Evolutionary conservation across 345 rosid species (phyloP), one percentile per base, ranked within the genome.

Genomic region (Boechera retrofracta): DNA sequence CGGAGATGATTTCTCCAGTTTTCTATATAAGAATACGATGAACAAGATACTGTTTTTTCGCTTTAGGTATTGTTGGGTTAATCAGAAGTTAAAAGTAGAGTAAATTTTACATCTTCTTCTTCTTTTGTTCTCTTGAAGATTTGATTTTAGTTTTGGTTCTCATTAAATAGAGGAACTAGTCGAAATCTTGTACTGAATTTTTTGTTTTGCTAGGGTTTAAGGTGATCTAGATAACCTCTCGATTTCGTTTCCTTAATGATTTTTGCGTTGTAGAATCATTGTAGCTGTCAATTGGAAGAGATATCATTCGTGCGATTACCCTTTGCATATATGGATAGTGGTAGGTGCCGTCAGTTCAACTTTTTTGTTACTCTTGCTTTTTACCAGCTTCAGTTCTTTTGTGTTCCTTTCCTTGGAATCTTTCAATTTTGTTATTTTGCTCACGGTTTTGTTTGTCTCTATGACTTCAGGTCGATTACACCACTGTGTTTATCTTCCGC

Each of bases 241-340:
- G 18, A 32, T 44, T 73, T 61, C 1, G 65, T 73, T 73, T 73
- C 82, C 82, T 79, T 73, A 73, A 62, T 73, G 36, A 33, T 16
- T 8, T 36, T 54, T 58, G 48, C 59, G 38, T 64, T 3, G 39
- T 83, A 96, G 97, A 82, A 87, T 93, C 78, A 89, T 93, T 82
- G 94, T 94, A 55, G 97, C 90, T 16, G 76, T 94, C 86, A 89
- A 88, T 67, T 92, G 98, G 98, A 90, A 83, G 82, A 86, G 87
- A 36, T 96, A 91, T 73, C 93, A 59, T 77, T 55, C 70, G 7
- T 96, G 99, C 82, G 67, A 86, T 56, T 86, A 87, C 82, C 99
- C 99, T 0, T 83, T 93, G 90, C 98, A 96, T 87, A 87, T 93
- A 87, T 93, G 99, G 99, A 96, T 93, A 6, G 89, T 93, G 97